A percentile compares a stretch with the other conserved stretches of the same genome.
Evolutionary conservation across 148 eudicot genomes (phyloP).

Genomic region (Chenopodium suecicum): DNA sequence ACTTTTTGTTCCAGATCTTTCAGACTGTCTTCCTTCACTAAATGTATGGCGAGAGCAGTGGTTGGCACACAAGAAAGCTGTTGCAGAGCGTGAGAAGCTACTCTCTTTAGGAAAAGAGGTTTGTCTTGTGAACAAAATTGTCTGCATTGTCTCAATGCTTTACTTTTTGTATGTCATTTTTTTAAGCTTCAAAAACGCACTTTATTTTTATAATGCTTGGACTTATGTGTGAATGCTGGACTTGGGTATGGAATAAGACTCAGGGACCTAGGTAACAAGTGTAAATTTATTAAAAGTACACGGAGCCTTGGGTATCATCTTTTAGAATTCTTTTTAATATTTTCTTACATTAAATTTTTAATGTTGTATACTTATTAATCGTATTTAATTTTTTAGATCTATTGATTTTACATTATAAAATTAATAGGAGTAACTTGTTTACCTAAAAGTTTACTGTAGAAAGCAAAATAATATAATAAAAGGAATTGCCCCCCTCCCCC

Average conservation of each 20-base stretch:
- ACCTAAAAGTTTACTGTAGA: neutral
- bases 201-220: neutral
- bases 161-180: neutral
- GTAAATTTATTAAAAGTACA: neutral
- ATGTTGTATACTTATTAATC: too few species aligned
- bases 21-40: conserved; percentile 82
- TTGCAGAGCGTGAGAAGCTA: conserved; percentile 64
- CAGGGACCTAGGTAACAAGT: neutral
- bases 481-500: neutral
- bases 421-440: neutral
- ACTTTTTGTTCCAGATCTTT: conserved; percentile 79
- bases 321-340: too few species aligned
- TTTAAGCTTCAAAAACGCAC: neutral
- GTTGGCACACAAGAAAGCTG: conserved; percentile 69
- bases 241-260: neutral
- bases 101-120: conserved; percentile 59
- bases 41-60: conserved; percentile 87
- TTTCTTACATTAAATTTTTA: too few species aligned
- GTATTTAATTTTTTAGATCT: too few species aligned
- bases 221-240: neutral
- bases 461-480: neutral
- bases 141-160: neutral
- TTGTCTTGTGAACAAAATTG: conserved; percentile 6
- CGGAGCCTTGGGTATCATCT: neutral
- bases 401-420: neutral